Evolutionary conservation across 768 basidiomycete species (phyloP).

Genomic region (Boletales sp.): DNA sequence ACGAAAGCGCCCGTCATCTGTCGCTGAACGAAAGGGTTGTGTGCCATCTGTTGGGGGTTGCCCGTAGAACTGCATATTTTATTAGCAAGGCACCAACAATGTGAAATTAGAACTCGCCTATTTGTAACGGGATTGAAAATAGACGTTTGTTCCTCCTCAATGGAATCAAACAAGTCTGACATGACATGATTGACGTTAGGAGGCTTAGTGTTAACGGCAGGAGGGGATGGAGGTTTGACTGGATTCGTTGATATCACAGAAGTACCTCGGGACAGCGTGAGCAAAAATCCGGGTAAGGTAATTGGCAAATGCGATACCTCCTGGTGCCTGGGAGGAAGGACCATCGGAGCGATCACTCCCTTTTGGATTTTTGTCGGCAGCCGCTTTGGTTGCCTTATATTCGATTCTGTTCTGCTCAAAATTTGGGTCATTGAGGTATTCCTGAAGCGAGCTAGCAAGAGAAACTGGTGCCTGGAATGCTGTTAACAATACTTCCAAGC

Average conservation of each 20-base stretch:
- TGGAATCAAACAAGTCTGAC: slow-evolving; percentile 84
- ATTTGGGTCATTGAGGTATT: slow-evolving; percentile 94
- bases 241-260: slow-evolving; percentile 18
- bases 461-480: slow-evolving; percentile 83
- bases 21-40: slow-evolving; percentile 77
- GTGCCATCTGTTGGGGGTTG: slow-evolving; percentile 51
- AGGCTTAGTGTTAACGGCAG: slow-evolving; percentile 29
- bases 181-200: slow-evolving; percentile 44
- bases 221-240: slow-evolving; percentile 24
- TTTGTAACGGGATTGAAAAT: slow-evolving; percentile 64
- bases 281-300: background rate
- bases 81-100: slow-evolving; percentile 7
- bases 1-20: slow-evolving; percentile 47
- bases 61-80: slow-evolving; percentile 39
- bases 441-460: slow-evolving; percentile 88
- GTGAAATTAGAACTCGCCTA: slow-evolving; percentile 32
- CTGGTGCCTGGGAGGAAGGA: slow-evolving; percentile 6
- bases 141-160: slow-evolving; percentile 77
- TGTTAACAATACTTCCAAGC: background rate
- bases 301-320: slow-evolving; percentile 13
- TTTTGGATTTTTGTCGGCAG: slow-evolving; percentile 43
- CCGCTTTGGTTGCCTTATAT: slow-evolving; percentile 78
- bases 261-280: slow-evolving; percentile 11
- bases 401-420: slow-evolving; percentile 95
- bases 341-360: slow-evolving; percentile 3